Evolutionary conservation across 2,329 filamentous ascomycete genomes (phyloP), one percentile per base, ranked within the genome.

Genomic region (Curvularia sp.): DNA sequence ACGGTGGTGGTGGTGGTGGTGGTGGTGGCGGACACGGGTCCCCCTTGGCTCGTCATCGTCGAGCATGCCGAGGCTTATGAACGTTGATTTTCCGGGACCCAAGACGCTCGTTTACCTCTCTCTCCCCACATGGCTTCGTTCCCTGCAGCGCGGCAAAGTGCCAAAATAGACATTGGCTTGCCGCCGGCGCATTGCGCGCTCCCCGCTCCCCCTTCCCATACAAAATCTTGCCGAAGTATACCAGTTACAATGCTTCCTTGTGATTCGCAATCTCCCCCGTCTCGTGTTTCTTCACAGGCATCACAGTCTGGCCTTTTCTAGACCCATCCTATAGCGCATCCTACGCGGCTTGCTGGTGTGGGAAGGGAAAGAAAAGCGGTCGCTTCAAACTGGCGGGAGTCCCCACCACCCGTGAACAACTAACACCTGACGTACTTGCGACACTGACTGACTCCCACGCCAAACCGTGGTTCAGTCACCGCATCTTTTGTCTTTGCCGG

Each of bases 381-480:
- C 27, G 42, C 27, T 53, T 32, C 42, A 45, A 12, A 36, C 23
- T n/a, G 10, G 19, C 30, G 50, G 54, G 34, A n/a, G 46, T 48
- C 43, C 34, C 42, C 36, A 53, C 46, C 48, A 43, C 38, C 55
- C 52, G 43, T 21, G 21, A 57, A 38, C 43, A 30, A 43, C 39
- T 46, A 48, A 57, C 50, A 49, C 42, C 50, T 54, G 53, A 51
- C 57, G 49, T 45, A 51, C 45, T 18, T 28, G 12, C 50, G 36
- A 51, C 53, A 41, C 45, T 30, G 32, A 41, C 34, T 21, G 30
- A 36, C n/a, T 53, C 42, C 21, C 5, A 15, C 38, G 45, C 48
- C 46, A 34, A 60, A 60, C 60, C 57, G 43, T 49, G 49, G 57
- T 57, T 60, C 49, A 49, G 54, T 60, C 57, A 54, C 57, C 57